Conservation (phyloP, 23 red algal species). For the Gracilaria domingensis region DNA sequence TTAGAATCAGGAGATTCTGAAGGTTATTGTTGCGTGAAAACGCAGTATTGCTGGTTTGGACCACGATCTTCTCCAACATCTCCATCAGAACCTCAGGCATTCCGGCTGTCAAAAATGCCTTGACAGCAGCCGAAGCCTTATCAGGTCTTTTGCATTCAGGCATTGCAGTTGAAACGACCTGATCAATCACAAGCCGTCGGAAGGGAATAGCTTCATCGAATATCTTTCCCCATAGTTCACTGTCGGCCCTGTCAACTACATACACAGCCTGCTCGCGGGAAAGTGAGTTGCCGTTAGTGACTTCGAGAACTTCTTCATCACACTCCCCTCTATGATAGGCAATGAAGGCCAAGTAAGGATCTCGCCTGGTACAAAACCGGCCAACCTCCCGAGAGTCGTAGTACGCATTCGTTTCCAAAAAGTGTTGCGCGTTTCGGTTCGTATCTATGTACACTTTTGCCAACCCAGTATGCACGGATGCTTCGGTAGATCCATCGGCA, state of each 20-base stretch:
- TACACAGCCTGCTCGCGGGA: slow-evolving; percentile 96
- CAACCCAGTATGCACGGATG: slow-evolving; percentile 90
- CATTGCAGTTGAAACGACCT: slow-evolving; percentile 88
- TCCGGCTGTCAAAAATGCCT: slow-evolving; percentile 91
- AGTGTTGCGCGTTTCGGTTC: slow-evolving; percentile 94
- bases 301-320: slow-evolving; percentile 92
- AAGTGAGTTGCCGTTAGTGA: slow-evolving; percentile 90
- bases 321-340: slow-evolving; percentile 88
- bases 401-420: slow-evolving; percentile 96
- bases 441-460: slow-evolving; percentile 96
- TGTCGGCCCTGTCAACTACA: slow-evolving; percentile 85
- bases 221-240: slow-evolving; percentile 88
- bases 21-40: slow-evolving; percentile 95
- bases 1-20: slow-evolving; percentile 98
- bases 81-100: slow-evolving; percentile 95
- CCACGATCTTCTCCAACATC: slow-evolving; percentile 96
- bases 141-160: slow-evolving; percentile 85
- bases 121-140: slow-evolving; percentile 89
- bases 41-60: slow-evolving; percentile 83
- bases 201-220: slow-evolving; percentile 81
- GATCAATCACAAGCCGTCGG: slow-evolving; percentile 86
- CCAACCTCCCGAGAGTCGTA: slow-evolving; percentile 95
- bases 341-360: slow-evolving; percentile 91
- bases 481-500: slow-evolving; percentile 91
- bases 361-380: slow-evolving; percentile 90